Base-by-base conservation (phyloP, 495 filamentous ascomycete genomes). In the Parathielavia appendiculata region DNA sequence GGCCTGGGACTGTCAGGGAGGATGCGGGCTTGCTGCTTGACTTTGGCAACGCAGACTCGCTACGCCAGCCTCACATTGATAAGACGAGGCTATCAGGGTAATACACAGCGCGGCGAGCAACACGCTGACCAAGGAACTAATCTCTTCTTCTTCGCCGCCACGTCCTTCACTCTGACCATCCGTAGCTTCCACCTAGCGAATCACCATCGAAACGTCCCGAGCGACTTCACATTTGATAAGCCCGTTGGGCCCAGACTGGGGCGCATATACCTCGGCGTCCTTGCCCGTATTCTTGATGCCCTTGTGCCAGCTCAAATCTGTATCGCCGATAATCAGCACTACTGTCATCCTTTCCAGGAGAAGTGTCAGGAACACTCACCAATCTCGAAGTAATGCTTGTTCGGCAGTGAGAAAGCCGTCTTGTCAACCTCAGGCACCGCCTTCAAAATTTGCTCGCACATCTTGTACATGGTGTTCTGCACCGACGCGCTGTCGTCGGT, bases 371-470 rank as follows among this genome's bases (percentile, higher is more conserved):
- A 54, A 19, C 38, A 79, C 86, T 76, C 79, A 96, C 91, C 87
- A 75, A 97, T 87, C 73, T 97, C 93, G 69, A 97, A 98, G 75
- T 96, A 98, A 72, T 98, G 93, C 77, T 96, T 97, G 76, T 98
- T 98, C 20, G 93, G 93, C 68, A 98, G 77, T 13, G 84, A 81
- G 68, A 96, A 97, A 63, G 86, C 83, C 39, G 91, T 88, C 13
- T 81, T 75, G 43, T 88, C 83, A 11, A 90, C 80, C 70, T 84
- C 75, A 32, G 89, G 83, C 54, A 81, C 90, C 26, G 76, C 82
- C 17, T 79, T 88, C 62, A 98, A 77, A 62, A 98, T 96, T 75
- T 87, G 80, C 70, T 92, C 85, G 57, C 81, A 83, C 93, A 98
- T 98, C 80, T 95, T 92, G 75, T 95, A 97, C 93, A 98, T 96